phyloP scores from a whole-genome alignment of 805 yeast species.

The Metschnikowia proteae region DNA sequence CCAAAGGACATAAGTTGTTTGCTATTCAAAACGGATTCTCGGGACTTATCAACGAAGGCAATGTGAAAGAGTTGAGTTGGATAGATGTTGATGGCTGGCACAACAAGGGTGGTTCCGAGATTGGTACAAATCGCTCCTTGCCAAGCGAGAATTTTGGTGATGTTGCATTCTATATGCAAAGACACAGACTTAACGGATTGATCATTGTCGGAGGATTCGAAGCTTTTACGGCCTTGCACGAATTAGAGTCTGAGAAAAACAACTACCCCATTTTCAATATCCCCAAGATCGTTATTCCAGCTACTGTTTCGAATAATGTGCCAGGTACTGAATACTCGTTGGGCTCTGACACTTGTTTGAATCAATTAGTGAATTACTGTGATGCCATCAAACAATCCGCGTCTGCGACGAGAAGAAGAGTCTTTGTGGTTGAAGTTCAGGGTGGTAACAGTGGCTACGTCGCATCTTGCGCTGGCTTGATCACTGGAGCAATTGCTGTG shows the following conservation, averaged over 20 bases:
- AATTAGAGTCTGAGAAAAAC: conserved; percentile 70
- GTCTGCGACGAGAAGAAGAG: conserved; percentile 88
- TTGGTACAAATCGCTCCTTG: conserved; percentile 68
- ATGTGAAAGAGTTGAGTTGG: conserved; percentile 61
- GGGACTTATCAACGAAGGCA: conserved; percentile 63
- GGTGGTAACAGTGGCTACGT: conserved; percentile 96
- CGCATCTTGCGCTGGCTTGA: conserved; percentile 80
- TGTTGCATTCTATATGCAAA: conserved; percentile 90
- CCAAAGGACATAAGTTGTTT: conserved; percentile 67
- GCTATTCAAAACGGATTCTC: conserved; percentile 74
- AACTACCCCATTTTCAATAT: conserved; percentile 88
- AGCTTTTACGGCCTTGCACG: conserved; percentile 83
- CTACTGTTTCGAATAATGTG: conserved; percentile 94
- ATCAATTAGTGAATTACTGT: conserved; percentile 85
- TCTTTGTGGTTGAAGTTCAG: conserved; percentile 95
- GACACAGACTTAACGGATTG: conserved; percentile 81
- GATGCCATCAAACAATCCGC: conserved; percentile 95
- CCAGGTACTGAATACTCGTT: conserved; percentile 98
- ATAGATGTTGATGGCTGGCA: conserved; percentile 71
- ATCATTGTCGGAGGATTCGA: conserved; percentile 95
- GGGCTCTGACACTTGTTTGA: conserved; percentile 95
- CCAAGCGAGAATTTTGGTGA: conserved; percentile 53
- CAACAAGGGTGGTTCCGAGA: conserved; percentile 72
- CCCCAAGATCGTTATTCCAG: conserved; percentile 91
- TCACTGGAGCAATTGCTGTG: conserved; percentile 87